These are phyloP conservation scores for Tylopilus rubrobrunneus DNA, from an alignment of 768 basidiomycete genomes.

Conservation along the genomic window DNA sequence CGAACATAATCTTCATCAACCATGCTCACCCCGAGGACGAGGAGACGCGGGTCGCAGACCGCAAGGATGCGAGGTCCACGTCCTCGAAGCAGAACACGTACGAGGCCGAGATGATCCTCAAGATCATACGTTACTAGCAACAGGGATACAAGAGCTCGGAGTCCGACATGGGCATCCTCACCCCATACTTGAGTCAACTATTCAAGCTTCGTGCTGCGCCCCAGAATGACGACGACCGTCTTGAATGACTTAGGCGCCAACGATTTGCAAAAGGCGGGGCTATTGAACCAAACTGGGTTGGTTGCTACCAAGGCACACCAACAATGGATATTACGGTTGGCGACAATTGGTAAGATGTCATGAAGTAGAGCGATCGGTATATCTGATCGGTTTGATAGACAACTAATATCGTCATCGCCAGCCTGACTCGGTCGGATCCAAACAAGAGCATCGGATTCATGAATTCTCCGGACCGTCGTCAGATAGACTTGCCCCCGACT, in stretches of 20 bases:
- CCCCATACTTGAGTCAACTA: slow-evolving; percentile 69
- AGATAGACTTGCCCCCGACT: too few species aligned
- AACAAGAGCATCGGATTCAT: slow-evolving; percentile 65
- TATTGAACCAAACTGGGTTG: slow-evolving; percentile 37
- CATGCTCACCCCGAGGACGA: slow-evolving; percentile 58
- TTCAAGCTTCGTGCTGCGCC: slow-evolving; percentile 45
- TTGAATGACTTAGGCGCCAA: slow-evolving; percentile 59
- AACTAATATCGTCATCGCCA: slow-evolving; percentile 69
- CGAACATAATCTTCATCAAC: slow-evolving; percentile 61
- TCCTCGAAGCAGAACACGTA: slow-evolving; percentile 61
- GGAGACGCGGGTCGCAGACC: slow-evolving; percentile 37
- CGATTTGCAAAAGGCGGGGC: slow-evolving; percentile 57
- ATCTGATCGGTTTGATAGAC: slow-evolving; percentile 36
- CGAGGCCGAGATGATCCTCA: slow-evolving; percentile 62
- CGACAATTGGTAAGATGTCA: slow-evolving; percentile 55
- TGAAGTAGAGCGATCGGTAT: background rate
- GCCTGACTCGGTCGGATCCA: slow-evolving; percentile 58
- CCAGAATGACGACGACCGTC: slow-evolving; percentile 45
- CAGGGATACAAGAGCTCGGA: slow-evolving; percentile 63
- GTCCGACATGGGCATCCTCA: slow-evolving; percentile 62
- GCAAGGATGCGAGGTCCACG: slow-evolving; percentile 42
- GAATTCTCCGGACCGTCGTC: slow-evolving; percentile 55
- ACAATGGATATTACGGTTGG: slow-evolving; percentile 46
- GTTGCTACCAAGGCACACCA: slow-evolving; percentile 38
- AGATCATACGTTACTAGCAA: slow-evolving; percentile 61